Evolutionary conservation across 2,329 filamentous ascomycete species (phyloP).

Genomic region (Curvularia hawaiiensis): DNA sequence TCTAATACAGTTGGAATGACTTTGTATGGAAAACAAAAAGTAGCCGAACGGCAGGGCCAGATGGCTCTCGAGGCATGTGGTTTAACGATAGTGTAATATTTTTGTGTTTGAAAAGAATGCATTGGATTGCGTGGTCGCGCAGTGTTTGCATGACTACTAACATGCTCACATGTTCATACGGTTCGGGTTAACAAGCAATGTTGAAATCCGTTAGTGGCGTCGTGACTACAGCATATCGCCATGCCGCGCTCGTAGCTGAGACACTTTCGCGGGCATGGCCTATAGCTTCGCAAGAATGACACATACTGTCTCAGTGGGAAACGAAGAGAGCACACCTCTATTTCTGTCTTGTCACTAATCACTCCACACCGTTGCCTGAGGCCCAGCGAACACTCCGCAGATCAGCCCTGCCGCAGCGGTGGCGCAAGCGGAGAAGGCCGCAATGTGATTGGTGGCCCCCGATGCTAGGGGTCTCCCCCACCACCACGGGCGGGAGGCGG

Average conservation of each 20-base stretch:
- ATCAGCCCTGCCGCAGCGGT: constrained; percentile 4
- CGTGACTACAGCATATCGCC: constrained; percentile 1
- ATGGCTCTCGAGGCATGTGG: background rate
- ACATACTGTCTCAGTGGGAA: background rate
- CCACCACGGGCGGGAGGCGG: constrained; percentile 17
- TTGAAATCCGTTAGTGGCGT: background rate
- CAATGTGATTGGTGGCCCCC: constrained; percentile 13
- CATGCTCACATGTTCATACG: background rate
- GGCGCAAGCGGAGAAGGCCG: constrained; percentile 14
- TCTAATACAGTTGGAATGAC: background rate
- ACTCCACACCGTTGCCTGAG: background rate
- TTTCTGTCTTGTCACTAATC: background rate
- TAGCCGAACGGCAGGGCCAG: background rate
- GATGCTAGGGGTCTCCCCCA: constrained; percentile 4
- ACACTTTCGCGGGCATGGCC: background rate
- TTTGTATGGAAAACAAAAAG: background rate
- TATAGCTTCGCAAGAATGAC: background rate
- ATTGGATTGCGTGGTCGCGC: background rate
- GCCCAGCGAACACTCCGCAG: background rate
- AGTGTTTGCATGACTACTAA: background rate
- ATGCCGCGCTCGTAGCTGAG: background rate
- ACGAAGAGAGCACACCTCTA: background rate
- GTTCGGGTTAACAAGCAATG: background rate
- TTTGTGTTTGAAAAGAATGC: background rate
- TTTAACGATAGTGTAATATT: constrained; percentile 4